These are phyloP conservation scores for Mesembryanthemum crystallinum DNA, from an alignment of 148 eudicot species.

Conservation along the genomic window DNA sequence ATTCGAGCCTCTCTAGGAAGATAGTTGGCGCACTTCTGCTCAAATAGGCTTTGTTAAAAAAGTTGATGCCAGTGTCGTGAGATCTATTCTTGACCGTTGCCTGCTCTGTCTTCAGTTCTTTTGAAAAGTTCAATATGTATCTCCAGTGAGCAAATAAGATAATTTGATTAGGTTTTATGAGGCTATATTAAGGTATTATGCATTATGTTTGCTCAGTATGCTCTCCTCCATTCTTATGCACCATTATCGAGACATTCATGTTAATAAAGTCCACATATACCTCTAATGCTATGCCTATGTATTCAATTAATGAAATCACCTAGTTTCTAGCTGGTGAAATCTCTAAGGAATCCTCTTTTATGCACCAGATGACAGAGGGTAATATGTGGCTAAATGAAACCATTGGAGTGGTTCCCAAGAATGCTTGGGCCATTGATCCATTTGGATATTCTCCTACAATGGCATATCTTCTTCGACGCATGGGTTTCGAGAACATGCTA, in stretches of 20 bases:
- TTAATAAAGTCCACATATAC: neutral
- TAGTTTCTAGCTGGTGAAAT: neutral
- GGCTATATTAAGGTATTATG: neutral
- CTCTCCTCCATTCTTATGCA: neutral
- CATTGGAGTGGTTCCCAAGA: slow-evolving; percentile 84
- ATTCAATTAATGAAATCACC: neutral
- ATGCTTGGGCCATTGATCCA: slow-evolving; percentile 99
- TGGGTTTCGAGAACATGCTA: slow-evolving; percentile 99
- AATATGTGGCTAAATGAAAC: slow-evolving; percentile 98
- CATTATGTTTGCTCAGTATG: neutral
- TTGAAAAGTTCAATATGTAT: neutral
- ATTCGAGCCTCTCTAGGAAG: neutral
- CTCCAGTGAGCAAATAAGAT: neutral
- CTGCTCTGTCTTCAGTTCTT: neutral
- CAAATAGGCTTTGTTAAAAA: neutral
- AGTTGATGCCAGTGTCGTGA: neutral
- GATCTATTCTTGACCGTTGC: neutral
- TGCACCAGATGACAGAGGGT: slow-evolving; percentile 84
- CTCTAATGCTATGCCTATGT: neutral
- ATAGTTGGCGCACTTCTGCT: neutral
- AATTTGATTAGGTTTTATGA: neutral
- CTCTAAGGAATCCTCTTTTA: slow-evolving; percentile 6
- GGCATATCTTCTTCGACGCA: slow-evolving; percentile 98
- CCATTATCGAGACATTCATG: neutral
- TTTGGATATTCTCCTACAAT: slow-evolving; percentile 98